Percentiles rank a stretch among this genome's conserved stretches.
phyloP scores from a whole-genome alignment of 176 grass and related monocot species.

The Tillandsia leiboldiana region DNA sequence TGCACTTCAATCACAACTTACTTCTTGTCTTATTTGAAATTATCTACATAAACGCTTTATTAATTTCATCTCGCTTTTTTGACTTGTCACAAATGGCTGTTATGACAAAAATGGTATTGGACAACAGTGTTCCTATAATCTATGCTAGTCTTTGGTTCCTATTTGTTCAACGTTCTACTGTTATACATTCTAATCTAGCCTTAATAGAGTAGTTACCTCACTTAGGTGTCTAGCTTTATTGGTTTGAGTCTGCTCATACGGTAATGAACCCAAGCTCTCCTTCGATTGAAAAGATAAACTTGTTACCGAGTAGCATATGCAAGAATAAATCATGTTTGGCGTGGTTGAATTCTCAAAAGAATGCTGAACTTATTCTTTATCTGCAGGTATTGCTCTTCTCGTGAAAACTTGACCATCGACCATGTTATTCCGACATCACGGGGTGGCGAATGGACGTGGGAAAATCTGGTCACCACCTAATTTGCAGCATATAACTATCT shows the following conservation, averaged over 20 bases:
- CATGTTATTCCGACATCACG: conserved; percentile 78
- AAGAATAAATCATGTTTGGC: not conserved
- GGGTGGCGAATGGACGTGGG: conserved; percentile 91
- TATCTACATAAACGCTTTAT: no score
- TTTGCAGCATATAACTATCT: not conserved
- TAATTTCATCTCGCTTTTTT: no score
- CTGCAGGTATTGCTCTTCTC: conserved; percentile 80
- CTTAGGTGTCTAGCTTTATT: no score
- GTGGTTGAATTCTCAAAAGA: not conserved
- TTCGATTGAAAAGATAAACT: not conserved
- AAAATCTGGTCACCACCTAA: conserved; percentile 55
- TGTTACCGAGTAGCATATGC: not conserved
- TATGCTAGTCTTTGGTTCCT: no score
- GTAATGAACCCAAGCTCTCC: not conserved
- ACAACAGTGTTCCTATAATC: no score
- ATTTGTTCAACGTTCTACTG: no score
- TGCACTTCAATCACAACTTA: no score
- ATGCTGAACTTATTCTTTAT: conserved; percentile 2
- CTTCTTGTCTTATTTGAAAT: no score
- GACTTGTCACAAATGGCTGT: no score
- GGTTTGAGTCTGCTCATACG: not conserved
- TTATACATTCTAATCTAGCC: no score
- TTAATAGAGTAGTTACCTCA: no score
- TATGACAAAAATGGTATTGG: no score
- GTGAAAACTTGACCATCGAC: conserved; percentile 74